Evolutionary conservation across 1,139 yeast genomes (phyloP), one percentile per base, ranked within the genome.

Genomic region (Yamadazyma sp.): DNA sequence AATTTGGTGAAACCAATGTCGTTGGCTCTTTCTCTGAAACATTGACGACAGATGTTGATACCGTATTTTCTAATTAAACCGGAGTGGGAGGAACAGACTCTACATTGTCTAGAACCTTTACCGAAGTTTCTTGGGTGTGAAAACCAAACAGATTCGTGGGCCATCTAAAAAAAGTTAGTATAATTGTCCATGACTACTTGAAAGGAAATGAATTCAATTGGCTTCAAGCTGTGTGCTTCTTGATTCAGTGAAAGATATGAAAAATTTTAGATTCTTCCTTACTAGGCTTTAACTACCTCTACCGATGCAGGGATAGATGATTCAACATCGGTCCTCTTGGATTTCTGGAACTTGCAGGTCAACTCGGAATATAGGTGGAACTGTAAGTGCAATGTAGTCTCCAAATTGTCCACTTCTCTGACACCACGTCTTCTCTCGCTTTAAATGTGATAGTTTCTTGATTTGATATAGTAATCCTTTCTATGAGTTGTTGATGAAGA

Each of bases 61-160:
- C 95, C 98, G 94, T 94, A 94, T 84, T 94, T 94, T 87, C 99
- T 91, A 84, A 94, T 88, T 75, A 94, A 88, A 83, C 98, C 98
- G 65, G 89, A 76, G 92, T 92, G 97, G 76, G 96, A 87, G 62
- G 96, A 83, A 75, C 98, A 91, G 80, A 91, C 91, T 79, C 98
- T 95, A 83, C 98, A 91, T 79, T 86, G 94, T 83, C 99, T 96
- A 69, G 98, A 87, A 80, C 99, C 99, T 88, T 94, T 94, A 79
- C 98, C 98, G 88, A 83, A 91, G 78, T 86, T 91, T 87, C 98
- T 89, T 83, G 98, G 98, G 96, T 92, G 98, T 77, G 98, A 91
- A 85, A 77, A 92, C 98, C 98, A 94, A 83, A 92, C 96, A 89
- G 89, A 86, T 85, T 88, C 97, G 97, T 91, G 98, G 84, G 98